phyloP scores from a whole-genome alignment of 345 rosid species.

The Hibiscus trionum region DNA sequence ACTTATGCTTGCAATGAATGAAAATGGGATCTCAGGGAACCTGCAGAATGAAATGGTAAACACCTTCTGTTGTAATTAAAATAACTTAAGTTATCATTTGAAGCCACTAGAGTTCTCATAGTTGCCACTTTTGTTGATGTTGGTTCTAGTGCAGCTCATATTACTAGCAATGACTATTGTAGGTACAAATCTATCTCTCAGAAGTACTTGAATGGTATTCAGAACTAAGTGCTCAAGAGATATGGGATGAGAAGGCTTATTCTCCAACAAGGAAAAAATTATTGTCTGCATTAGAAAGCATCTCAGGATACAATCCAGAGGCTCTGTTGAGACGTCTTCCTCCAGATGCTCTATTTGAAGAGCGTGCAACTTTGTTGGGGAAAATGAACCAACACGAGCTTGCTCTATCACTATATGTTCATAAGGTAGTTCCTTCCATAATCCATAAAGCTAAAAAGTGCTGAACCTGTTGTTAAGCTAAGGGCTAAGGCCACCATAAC shows the following conservation, averaged over 20 bases:
- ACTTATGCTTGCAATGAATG: constrained; percentile 95
- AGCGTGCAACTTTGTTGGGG: constrained; percentile 81
- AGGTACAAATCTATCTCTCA: constrained; percentile 91
- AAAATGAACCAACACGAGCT: constrained; percentile 97
- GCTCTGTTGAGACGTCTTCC: constrained; percentile 79
- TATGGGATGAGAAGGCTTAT: constrained; percentile 83
- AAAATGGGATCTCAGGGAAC: constrained; percentile 78
- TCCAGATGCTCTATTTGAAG: constrained; percentile 85
- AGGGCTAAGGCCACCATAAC: neutral
- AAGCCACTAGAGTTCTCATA: neutral
- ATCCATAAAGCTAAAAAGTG: neutral
- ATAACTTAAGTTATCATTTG: constrained; percentile 1
- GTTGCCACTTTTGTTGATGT: neutral
- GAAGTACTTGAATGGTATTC: constrained; percentile 88
- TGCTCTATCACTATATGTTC: constrained; percentile 83
- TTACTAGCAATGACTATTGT: constrained; percentile 11
- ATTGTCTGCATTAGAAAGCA: constrained; percentile 82
- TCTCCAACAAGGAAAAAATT: constrained; percentile 85
- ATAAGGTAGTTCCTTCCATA: constrained; percentile 44
- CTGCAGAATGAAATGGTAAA: constrained; percentile 96
- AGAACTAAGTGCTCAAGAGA: constrained; percentile 54
- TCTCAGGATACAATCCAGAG: constrained; percentile 81
- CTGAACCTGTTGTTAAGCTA: neutral
- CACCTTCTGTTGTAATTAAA: neutral
- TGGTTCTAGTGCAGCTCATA: constrained; percentile 4